These are phyloP conservation scores for Exophiala xenobiotica DNA, from an alignment of 2,329 filamentous ascomycete species.

Conservation along the genomic window DNA sequence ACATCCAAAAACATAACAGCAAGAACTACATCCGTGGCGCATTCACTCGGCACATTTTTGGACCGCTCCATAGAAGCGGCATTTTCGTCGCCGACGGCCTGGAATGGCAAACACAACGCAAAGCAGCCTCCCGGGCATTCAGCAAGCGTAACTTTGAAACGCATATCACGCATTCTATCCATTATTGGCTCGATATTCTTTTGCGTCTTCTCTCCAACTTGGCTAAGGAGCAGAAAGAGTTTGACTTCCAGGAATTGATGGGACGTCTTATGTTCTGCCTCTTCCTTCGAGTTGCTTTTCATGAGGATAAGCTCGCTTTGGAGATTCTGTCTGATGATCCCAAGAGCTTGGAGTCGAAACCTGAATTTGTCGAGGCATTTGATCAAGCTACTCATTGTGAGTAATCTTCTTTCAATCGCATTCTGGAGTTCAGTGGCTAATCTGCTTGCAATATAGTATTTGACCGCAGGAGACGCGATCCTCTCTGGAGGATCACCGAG, in stretches of 20 bases:
- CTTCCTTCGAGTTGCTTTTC: constrained; percentile 19
- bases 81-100: constrained; percentile 20
- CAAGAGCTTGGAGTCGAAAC: constrained; percentile 11
- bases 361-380: constrained; percentile 16
- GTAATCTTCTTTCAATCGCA: neutral
- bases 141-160: constrained; percentile 23
- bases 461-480: constrained; percentile 19
- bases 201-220: constrained; percentile 14
- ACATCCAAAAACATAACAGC: constrained; percentile 19
- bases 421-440: neutral
- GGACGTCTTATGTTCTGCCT: constrained; percentile 19
- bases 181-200: constrained; percentile 18
- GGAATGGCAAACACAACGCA: constrained; percentile 18
- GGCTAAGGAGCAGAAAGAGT: constrained; percentile 13
- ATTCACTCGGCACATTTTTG: constrained; percentile 17
- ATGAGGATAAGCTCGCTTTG: constrained; percentile 15
- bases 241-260: constrained; percentile 20
- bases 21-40: constrained; percentile 19
- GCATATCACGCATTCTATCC: constrained; percentile 16
- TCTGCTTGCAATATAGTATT: constrained; percentile 4
- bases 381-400: constrained; percentile 14
- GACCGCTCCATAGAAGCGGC: constrained; percentile 12
- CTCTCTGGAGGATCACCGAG: constrained; percentile 19
- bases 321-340: constrained; percentile 18
- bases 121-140: constrained; percentile 17